Base-by-base conservation (phyloP, 495 filamentous ascomycete species). In the Penicillium chermesinum region DNA sequence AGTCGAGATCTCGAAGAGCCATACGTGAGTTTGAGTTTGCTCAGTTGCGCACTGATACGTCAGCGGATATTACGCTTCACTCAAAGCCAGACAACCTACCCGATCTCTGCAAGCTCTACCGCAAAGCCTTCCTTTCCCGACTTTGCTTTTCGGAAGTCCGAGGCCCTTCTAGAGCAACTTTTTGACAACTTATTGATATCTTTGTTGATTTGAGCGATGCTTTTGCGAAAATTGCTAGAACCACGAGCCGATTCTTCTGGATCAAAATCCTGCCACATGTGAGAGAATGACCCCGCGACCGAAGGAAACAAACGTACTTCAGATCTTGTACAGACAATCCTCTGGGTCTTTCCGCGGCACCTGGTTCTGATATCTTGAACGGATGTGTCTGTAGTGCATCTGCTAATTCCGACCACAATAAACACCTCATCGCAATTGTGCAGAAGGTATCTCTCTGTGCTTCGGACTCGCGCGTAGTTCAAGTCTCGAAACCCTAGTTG, bases 391-490 rank as follows among this genome's bases (percentile, higher is more conserved):
- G 63, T 41, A 2, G 38, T 32, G 21, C 51, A 55, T 9, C 63
- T 54, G 8, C n/a, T 2, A 13, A 67, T 65, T 0, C 41, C 46
- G 12, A 44, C 54, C 16, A 65, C 62, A 39, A 64, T 46, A 27
- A 67, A 65, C n/a, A 67, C 52, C 42, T 67, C 62, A 44, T 63
- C 33, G 44, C 64, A 67, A 21, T 15, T 37, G 32, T 63, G 51
- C 16, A 41, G 41, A 33, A 67, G 50, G 43, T 67, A 67, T 7
- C 38, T 39, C 40, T 67, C 62, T 0, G 64, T 65, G 0, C 58
- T 55, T 7, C 59, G 49, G 2, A 62, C 48, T 22, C 62, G 49
- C 2, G 62, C 62, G 46, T 48, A 55, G 32, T 67, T 67, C 8
- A 65, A 18, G 48, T 67, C 64, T 2, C 58, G 53, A 9, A 67